Evolutionary conservation across 495 filamentous ascomycete genomes (phyloP).

Genomic region (Friedmanniomyces endolithicus): DNA sequence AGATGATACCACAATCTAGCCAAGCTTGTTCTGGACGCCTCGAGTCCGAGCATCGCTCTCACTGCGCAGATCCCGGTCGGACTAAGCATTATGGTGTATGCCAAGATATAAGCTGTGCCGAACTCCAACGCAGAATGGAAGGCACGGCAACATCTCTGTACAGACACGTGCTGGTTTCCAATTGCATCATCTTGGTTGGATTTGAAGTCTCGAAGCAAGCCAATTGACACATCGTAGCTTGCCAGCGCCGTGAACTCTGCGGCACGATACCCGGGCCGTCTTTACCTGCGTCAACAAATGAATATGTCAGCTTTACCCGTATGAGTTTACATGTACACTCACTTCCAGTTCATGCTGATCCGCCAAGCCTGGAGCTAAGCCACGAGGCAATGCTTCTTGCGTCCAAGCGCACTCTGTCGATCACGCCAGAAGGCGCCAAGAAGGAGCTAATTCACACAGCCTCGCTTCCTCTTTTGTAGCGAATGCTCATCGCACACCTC

Average conservation of each 20-base stretch:
- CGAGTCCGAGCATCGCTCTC: too few relatives aligned
- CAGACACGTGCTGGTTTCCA: neutral
- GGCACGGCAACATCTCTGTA: neutral
- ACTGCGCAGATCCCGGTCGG: too few relatives aligned
- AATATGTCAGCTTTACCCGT: too few relatives aligned
- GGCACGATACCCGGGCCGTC: neutral
- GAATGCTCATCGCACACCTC: neutral
- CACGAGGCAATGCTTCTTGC: neutral
- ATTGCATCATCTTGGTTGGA: too few relatives aligned
- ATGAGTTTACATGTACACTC: neutral
- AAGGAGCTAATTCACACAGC: neutral
- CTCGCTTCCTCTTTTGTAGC: neutral
- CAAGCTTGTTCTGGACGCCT: too few relatives aligned
- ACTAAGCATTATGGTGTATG: neutral
- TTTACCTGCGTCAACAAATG: slow-evolving; percentile 2
- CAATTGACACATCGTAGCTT: too few relatives aligned
- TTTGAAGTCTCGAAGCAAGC: too few relatives aligned
- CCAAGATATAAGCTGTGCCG: too few relatives aligned
- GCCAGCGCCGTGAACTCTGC: neutral
- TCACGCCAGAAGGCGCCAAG: neutral
- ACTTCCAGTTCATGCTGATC: neutral
- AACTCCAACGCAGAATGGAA: too few relatives aligned
- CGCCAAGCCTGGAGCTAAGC: neutral
- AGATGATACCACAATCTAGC: too few relatives aligned
- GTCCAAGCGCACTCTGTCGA: neutral